phyloP scores from a whole-genome alignment of 768 basidiomycete genomes.

The Thelephora ganbajun region DNA sequence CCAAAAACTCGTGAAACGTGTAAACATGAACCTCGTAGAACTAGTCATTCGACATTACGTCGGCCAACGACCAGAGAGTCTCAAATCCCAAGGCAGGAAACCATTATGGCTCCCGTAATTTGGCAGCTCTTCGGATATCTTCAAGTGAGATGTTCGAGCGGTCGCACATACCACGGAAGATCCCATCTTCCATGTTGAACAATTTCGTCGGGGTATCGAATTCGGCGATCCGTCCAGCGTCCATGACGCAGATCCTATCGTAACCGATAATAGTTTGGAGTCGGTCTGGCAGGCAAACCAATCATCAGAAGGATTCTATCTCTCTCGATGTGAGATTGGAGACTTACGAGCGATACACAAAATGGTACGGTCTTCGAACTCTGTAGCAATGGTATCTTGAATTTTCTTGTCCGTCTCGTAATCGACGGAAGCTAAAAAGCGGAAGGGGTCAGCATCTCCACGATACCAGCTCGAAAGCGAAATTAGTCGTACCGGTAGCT shows the following conservation, averaged over 20 bases:
- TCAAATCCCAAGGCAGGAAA: too few species aligned
- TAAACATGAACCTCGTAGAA: too few species aligned
- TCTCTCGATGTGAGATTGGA: not conserved
- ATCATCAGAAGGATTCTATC: not conserved
- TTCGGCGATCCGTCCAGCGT: slow-evolving; percentile 72
- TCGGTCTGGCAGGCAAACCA: slow-evolving; percentile 36
- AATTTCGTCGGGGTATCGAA: slow-evolving; percentile 67
- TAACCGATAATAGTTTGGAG: slow-evolving; percentile 79
- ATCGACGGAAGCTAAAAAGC: slow-evolving; percentile 57
- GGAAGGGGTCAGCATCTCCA: not conserved
- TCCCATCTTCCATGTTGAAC: slow-evolving; percentile 40
- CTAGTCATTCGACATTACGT: too few species aligned
- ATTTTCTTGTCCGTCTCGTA: slow-evolving; percentile 86
- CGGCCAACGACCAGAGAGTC: too few species aligned
- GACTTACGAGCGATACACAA: slow-evolving; percentile 75
- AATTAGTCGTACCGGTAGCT: slow-evolving; percentile 44
- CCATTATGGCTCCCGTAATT: slow-evolving; percentile 4
- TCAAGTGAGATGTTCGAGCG: slow-evolving; percentile 62
- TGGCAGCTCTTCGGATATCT: slow-evolving; percentile 39
- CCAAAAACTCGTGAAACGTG: too few species aligned
- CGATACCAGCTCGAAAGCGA: not conserved
- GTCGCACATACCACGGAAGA: slow-evolving; percentile 82
- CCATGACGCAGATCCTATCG: slow-evolving; percentile 81
- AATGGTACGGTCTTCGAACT: slow-evolving; percentile 76
- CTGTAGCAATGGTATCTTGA: slow-evolving; percentile 75